A percentile compares a stretch with the other conserved stretches of the same genome.
Evolutionary conservation across 768 basidiomycete species (phyloP).

Genomic region (Leucosporidium scottii): DNA sequence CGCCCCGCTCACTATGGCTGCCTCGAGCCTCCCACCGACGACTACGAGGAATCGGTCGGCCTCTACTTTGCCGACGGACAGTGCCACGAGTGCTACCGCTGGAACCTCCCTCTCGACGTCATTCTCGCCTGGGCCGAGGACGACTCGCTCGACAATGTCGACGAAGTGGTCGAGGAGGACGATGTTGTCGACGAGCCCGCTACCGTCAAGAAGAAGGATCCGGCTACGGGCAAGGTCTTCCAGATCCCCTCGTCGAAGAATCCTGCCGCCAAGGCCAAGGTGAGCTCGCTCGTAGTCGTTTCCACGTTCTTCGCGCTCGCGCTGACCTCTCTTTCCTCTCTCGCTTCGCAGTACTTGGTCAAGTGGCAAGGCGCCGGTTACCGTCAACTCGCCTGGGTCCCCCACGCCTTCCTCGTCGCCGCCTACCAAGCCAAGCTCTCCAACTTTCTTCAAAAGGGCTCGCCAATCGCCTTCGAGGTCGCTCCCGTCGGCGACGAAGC

Average conservation of each 20-base stretch:
- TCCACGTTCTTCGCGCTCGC: neutral
- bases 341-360: slow-evolving; percentile 33
- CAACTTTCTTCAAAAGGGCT: slow-evolving; percentile 34
- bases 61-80: slow-evolving; percentile 13
- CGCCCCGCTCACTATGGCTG: slow-evolving; percentile 35
- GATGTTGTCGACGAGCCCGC: slow-evolving; percentile 12
- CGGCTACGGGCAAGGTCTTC: slow-evolving; percentile 11
- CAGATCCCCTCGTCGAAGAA: slow-evolving; percentile 28
- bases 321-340: neutral
- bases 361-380: slow-evolving; percentile 35
- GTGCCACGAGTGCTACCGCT: slow-evolving; percentile 29
- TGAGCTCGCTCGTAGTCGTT: neutral
- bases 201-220: slow-evolving; percentile 5
- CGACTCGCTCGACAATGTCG: slow-evolving; percentile 4
- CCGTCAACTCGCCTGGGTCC: slow-evolving; percentile 32
- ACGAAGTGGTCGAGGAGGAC: neutral
- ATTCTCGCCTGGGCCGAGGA: slow-evolving; percentile 34
- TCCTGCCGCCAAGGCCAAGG: slow-evolving; percentile 15
- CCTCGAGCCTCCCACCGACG: slow-evolving; percentile 7
- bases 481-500: slow-evolving; percentile 25
- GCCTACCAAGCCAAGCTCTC: slow-evolving; percentile 14
- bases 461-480: slow-evolving; percentile 26
- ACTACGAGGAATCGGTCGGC: slow-evolving; percentile 10
- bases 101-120: slow-evolving; percentile 21
- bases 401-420: slow-evolving; percentile 34